Base-by-base conservation (phyloP, 192 early-diverging fungal genomes). In the Ambispora gerdemannii region DNA sequence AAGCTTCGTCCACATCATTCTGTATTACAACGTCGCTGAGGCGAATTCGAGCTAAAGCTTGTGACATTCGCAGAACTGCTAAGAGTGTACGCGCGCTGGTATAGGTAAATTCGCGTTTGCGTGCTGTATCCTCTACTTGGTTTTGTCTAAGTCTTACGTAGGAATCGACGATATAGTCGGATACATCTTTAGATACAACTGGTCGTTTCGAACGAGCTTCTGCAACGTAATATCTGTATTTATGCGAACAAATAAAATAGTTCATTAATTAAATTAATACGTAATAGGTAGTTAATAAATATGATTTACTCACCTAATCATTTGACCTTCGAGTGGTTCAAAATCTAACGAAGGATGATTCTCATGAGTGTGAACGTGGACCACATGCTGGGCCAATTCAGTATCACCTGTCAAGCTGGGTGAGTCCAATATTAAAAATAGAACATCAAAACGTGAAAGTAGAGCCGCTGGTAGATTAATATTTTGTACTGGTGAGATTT, bases 401-500 rank as follows among this genome's bases (percentile, higher is more conserved):
- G 89, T 73, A 72, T 96, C 94, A 74, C 85, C 84, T 38, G 91
- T 91, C 51, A 84, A 74, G 72, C 82, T 88, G 24, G 92, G 90
- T n/a, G 82, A 90, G 78, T 96, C 94, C 22, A 95, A 84, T 71
- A 96, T 89, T 72, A 96, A 82, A 75, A 95, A 96, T 71, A 96
- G 75, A 52, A 96, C 87, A 77, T 96, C 94, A 74, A 93, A 99
- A 74, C 97, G 90, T 24, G 90, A 92, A 25, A 99, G 81, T 53
- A 99, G 82, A 32, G 97, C 94, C 6, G 95, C 93, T 2, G 95
- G 95, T 55, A 99, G 84, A 71, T 97, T 97, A 82, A 99, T 97
- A 78, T 99, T 99, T 69, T 97, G 90, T 33, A 91, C 89, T 25
- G 95, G 91, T 30, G 89, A 91, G 70, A 92, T 82, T 60, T 87